These are phyloP conservation scores for Trametes cingulata DNA, from an alignment of 768 basidiomycete genomes.

Conservation along the genomic window DNA sequence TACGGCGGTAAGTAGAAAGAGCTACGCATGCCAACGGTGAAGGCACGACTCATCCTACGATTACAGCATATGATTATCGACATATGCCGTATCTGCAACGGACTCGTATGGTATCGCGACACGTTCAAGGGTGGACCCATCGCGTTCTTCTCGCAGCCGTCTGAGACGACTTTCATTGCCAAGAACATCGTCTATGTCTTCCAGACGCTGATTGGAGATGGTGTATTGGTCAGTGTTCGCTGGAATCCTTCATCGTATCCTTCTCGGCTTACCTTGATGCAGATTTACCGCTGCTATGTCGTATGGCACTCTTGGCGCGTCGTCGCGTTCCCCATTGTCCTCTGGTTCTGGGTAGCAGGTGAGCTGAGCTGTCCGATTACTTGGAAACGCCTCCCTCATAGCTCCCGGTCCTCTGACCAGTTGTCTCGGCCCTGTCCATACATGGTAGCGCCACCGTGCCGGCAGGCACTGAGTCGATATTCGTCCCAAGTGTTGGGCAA, in stretches of 20 bases:
- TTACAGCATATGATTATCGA: constrained; percentile 11
- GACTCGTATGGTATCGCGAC: constrained; percentile 27
- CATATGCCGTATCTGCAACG: constrained; percentile 15
- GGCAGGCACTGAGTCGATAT: constrained; percentile 14
- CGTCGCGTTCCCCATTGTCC: constrained; percentile 21
- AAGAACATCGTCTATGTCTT: constrained; percentile 28
- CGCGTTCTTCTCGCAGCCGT: constrained; percentile 29
- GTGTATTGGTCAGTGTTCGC: constrained; percentile 28
- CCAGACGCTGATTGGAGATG: constrained; percentile 35
- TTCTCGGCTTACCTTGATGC: background rate
- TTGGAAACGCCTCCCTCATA: no score
- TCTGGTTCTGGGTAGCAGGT: constrained; percentile 15
- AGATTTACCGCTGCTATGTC: constrained; percentile 33
- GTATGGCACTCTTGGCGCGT: constrained; percentile 30
- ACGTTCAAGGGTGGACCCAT: constrained; percentile 23
- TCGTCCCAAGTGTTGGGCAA: constrained; percentile 17
- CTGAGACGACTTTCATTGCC: constrained; percentile 32
- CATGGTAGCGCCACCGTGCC: constrained; percentile 19
- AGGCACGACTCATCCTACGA: background rate
- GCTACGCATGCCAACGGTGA: no score
- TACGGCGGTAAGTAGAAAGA: constrained; percentile 27
- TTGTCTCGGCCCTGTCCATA: no score
- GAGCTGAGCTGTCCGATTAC: no score
- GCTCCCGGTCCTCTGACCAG: no score
- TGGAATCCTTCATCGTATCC: background rate